These are phyloP conservation scores for Endocarpon pusillum DNA, from an alignment of 495 filamentous ascomycete genomes.

Conservation along the genomic window DNA sequence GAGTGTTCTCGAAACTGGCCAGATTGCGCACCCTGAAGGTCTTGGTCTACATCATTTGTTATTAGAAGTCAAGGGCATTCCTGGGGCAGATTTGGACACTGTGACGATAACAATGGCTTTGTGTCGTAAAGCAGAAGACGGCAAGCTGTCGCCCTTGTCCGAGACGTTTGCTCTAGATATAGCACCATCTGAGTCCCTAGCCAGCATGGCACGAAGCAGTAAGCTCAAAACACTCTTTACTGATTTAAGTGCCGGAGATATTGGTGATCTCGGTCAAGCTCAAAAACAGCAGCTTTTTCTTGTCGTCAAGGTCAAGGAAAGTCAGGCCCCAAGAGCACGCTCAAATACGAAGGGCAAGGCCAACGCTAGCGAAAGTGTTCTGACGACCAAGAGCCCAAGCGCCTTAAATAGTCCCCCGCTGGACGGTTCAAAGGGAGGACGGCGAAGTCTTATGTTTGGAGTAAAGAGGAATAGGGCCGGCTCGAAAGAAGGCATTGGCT, in stretches of 20 bases:
- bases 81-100: conserved; percentile 50
- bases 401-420: conserved; percentile 18
- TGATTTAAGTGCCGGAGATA: conserved; percentile 64
- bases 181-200: conserved; percentile 32
- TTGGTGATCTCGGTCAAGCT: conserved; percentile 56
- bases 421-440: conserved; percentile 36
- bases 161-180: conserved; percentile 72
- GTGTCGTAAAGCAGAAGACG: conserved; percentile 46
- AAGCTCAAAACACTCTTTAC: conserved; percentile 76
- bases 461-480: no score
- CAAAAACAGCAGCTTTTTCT: conserved; percentile 41
- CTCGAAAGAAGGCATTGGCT: conserved; percentile 12
- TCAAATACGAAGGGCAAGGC: conserved; percentile 13
- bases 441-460: conserved; percentile 76
- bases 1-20: conserved; percentile 76
- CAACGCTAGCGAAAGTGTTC: conserved; percentile 21
- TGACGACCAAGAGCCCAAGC: conserved; percentile 15
- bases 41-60: conserved; percentile 70
- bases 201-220: conserved; percentile 34
- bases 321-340: conserved; percentile 30
- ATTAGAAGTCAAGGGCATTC: conserved; percentile 65
- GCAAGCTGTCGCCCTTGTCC: conserved; percentile 47
- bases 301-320: conserved; percentile 61
- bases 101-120: conserved; percentile 69
- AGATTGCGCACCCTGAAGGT: conserved; percentile 44